Evolutionary conservation across 2,329 filamentous ascomycete genomes (phyloP), one percentile per base, ranked within the genome.

Genomic region (Cladosporium sp.): DNA sequence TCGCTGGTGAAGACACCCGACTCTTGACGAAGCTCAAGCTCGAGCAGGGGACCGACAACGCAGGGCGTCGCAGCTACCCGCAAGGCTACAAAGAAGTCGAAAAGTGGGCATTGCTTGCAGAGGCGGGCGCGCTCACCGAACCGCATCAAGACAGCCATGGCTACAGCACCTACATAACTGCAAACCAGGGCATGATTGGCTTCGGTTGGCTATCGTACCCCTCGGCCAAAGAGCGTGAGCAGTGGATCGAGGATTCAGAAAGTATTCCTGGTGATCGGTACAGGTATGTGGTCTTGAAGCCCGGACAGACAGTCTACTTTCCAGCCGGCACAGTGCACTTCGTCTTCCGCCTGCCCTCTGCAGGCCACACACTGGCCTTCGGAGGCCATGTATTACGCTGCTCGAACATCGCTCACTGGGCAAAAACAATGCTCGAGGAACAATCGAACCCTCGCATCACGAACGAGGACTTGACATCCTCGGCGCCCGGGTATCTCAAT

Each of bases 371-470:
- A 32, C 70, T 77, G 32, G 73, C 74, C 6, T 77, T 76, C 61
- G 75, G 75, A 18, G 75, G 75, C 8, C 75, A 77, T 49, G 68
- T 75, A 5, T 63, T 77, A 38, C 70, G 75, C 30, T 75, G 73
- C 66, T 75, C 73, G n/a, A 75, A 73, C 60, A 74, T 77, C 14
- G 76, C 80, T 11, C 72, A 80, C 62, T 81, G 82, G 77, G 74
- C 81, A 14, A 78, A 80, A 72, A 81, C 79, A 59, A 71, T 83
- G 54, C 78, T 82, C 64, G 78, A 81, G 62, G 78, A 80, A 67
- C 78, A 78, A 1, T 73, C 78, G 21, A 76, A 80, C 51, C 75
- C 77, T 67, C 78, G 80, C 44, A 79, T 83, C 58, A 80, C 82
- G 65, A 80, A 80, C 41, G 72, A 82, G 68, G 81, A 82, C 21